Evolutionary conservation across 306 rosid species (phyloP).

Genomic region (Castanea crenata): DNA sequence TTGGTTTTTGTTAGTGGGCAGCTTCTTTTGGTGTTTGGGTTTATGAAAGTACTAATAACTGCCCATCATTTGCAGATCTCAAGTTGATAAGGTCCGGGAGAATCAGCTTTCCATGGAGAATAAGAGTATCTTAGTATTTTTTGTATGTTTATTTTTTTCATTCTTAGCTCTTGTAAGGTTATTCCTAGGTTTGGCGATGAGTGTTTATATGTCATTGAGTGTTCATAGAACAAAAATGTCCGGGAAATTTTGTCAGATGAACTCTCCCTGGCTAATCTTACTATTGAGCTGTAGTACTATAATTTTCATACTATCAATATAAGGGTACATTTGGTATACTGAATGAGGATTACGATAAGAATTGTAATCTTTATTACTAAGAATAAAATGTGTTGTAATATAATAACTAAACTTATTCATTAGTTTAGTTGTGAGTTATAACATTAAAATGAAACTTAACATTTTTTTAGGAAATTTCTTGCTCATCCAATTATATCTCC

Average conservation of each 20-base stretch:
- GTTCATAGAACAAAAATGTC: constrained; percentile 39
- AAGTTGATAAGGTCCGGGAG: constrained; percentile 62
- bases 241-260: constrained; percentile 63
- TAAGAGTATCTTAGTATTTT: constrained; percentile 57
- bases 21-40: neutral
- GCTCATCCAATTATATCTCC: no score
- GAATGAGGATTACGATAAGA: no score
- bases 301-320: constrained; percentile 58
- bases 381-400: no score
- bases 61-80: constrained; percentile 53
- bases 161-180: constrained; percentile 52
- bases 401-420: no score
- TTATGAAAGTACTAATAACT: neutral
- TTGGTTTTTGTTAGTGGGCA: neutral
- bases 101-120: constrained; percentile 68
- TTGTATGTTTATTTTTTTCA: constrained; percentile 57
- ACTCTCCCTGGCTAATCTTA: constrained; percentile 73
- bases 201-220: constrained; percentile 42
- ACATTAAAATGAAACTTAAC: no score
- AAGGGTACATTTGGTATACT: neutral
- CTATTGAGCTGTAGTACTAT: constrained; percentile 58
- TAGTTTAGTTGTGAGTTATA: no score
- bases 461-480: no score
- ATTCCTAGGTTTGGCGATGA: constrained; percentile 37
- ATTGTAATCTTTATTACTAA: no score